phyloP scores from a whole-genome alignment of 805 yeast species.

The Hanseniaspora nectarophila region DNA sequence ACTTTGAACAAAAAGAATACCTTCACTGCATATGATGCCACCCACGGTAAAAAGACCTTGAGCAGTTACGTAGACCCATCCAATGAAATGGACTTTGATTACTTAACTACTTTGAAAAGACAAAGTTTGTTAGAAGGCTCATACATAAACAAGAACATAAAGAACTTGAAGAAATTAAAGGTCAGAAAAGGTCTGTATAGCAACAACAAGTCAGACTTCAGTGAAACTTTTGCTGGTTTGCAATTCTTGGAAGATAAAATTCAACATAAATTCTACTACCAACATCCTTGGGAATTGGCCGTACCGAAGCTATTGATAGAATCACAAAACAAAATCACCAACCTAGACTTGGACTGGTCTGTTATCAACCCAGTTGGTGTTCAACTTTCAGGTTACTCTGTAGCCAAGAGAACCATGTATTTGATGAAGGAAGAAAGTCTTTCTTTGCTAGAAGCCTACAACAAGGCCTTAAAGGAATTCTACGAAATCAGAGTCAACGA shows the following conservation, averaged over 20 bases:
- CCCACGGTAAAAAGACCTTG: constrained; percentile 1
- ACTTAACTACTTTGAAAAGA: neutral
- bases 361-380: constrained; percentile 57
- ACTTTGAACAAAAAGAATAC: constrained; percentile 8
- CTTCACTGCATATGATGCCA: neutral
- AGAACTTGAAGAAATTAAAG: constrained; percentile 1
- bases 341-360: constrained; percentile 56
- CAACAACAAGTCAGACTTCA: neutral
- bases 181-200: neutral
- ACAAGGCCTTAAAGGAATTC: constrained; percentile 76
- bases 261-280: constrained; percentile 70
- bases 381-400: constrained; percentile 80
- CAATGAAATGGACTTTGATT: constrained; percentile 1
- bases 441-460: constrained; percentile 55
- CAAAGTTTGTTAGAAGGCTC: neutral
- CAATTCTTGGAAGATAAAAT: constrained; percentile 54
- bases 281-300: constrained; percentile 97
- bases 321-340: constrained; percentile 46
- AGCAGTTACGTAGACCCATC: constrained; percentile 13
- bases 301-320: constrained; percentile 78
- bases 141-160: constrained; percentile 13
- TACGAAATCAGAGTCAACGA: constrained; percentile 75
- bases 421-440: constrained; percentile 32
- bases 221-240: constrained; percentile 16
- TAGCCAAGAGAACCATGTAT: constrained; percentile 61